These are phyloP conservation scores for Jatropha multifida DNA, from an alignment of 441 rosid genomes.

Conservation along the genomic window DNA sequence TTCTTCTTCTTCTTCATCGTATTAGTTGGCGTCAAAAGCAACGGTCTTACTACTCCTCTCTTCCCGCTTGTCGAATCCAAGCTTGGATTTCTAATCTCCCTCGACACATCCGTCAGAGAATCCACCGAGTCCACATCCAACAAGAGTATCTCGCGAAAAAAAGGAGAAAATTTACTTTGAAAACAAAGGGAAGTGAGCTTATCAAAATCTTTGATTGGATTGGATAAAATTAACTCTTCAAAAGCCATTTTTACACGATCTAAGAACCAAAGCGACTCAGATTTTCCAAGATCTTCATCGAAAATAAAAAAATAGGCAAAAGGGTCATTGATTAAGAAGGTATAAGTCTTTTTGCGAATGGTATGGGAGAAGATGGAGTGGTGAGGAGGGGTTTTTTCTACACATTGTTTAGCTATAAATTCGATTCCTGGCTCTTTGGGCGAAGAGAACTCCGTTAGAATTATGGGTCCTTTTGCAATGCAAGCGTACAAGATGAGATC, in stretches of 20 bases:
- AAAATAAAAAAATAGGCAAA: conserved; percentile 60
- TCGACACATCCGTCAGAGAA: conserved; percentile 32
- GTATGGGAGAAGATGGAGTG: conserved; percentile 82
- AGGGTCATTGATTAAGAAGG: conserved; percentile 59
- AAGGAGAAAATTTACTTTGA: conserved; percentile 47
- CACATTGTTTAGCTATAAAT: conserved; percentile 53
- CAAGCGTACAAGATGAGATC: conserved; percentile 60
- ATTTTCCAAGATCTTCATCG: conserved; percentile 43
- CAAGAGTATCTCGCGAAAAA: conserved; percentile 52
- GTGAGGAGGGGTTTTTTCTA: conserved; percentile 60
- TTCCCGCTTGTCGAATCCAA: conserved; percentile 47
- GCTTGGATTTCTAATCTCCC: conserved; percentile 40
- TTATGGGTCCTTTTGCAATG: conserved; percentile 57
- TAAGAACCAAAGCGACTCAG: conserved; percentile 55
- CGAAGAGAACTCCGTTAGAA: conserved; percentile 58
- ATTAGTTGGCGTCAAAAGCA: conserved; percentile 51
- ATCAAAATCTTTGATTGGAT: conserved; percentile 33
- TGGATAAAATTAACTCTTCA: conserved; percentile 37
- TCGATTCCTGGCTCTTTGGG: conserved; percentile 53
- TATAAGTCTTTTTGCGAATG: conserved; percentile 46
- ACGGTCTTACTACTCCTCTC: conserved; percentile 41
- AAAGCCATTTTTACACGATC: conserved; percentile 48
- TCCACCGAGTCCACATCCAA: conserved; percentile 45
- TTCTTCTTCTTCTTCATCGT: conserved; percentile 71
- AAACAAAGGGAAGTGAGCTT: conserved; percentile 41